A percentile compares a stretch with the other conserved stretches of the same genome.
Conservation (phyloP, 73 alveolate genomes). For the Blepharisma japonicum region DNA sequence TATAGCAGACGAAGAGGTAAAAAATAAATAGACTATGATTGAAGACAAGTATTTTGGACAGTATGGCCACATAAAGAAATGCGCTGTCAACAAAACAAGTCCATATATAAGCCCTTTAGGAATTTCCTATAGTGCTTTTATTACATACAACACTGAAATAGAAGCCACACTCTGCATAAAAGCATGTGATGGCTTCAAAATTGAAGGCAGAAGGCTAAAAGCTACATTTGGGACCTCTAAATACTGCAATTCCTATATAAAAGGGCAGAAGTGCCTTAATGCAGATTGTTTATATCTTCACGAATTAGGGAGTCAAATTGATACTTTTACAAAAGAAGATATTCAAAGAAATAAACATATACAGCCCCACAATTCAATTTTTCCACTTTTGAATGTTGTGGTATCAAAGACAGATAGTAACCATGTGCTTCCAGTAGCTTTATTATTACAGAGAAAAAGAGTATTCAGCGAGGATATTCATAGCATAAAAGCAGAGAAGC, state of each 20-base stretch:
- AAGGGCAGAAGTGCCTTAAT: conserved; percentile 62
- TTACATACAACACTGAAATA: conserved; percentile 63
- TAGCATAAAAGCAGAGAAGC: no score
- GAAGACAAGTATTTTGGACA: background rate
- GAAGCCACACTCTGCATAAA: conserved; percentile 74
- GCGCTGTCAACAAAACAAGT: background rate
- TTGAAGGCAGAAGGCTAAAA: conserved; percentile 64
- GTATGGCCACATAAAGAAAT: background rate
- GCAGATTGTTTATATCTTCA: conserved; percentile 58
- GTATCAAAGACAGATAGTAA: no score
- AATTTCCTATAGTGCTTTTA: conserved; percentile 56
- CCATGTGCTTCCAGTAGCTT: no score
- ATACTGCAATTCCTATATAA: conserved; percentile 74
- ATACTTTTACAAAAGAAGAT: no score
- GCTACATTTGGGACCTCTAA: conserved; percentile 86
- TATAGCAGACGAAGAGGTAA: conserved; percentile 2
- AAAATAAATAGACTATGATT: background rate
- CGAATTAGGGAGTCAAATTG: background rate
- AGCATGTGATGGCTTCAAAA: conserved; percentile 60
- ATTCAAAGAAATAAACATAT: no score
- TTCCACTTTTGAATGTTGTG: no score
- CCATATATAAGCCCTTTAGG: conserved; percentile 27
- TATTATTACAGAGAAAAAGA: no score
- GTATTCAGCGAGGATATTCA: no score
- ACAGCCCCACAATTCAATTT: no score